Conservation (phyloP, 2,329 filamentous ascomycete species). For the Mollisiaceae sp. region DNA sequence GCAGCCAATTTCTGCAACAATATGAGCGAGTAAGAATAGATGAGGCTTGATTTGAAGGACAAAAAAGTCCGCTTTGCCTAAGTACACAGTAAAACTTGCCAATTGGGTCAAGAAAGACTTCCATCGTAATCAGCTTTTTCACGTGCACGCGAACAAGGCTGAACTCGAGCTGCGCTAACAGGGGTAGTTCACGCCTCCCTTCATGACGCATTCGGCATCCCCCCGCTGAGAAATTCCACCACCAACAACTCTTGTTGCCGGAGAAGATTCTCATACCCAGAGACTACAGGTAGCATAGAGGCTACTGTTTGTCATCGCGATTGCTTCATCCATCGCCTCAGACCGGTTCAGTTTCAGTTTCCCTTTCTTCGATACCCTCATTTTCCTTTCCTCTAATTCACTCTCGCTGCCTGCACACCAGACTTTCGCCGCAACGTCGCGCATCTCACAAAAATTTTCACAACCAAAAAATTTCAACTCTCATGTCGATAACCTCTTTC, state of each 20-base stretch:
- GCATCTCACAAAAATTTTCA: background rate
- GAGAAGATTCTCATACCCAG: background rate
- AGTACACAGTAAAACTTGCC: too few relatives aligned
- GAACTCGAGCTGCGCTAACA: background rate
- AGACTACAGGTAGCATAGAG: background rate
- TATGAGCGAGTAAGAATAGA: too few relatives aligned
- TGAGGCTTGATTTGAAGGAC: too few relatives aligned
- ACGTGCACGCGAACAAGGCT: background rate
- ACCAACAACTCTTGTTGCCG: background rate
- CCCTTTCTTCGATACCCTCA: background rate
- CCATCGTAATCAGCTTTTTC: background rate
- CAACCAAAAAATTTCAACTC: background rate
- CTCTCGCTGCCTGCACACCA: conserved; percentile 6
- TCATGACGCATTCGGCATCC: conserved; percentile 2
- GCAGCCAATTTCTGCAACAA: too few relatives aligned
- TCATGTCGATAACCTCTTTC: background rate
- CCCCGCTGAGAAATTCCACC: background rate
- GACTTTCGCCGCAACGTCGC: background rate
- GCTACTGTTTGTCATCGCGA: background rate
- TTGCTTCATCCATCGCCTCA: background rate
- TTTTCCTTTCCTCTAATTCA: background rate
- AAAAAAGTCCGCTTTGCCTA: too few relatives aligned
- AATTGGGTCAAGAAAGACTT: too few relatives aligned
- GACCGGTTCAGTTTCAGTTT: background rate
- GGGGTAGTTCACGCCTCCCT: background rate